These are phyloP conservation scores for Podaxis sp. DNA, from an alignment of 768 basidiomycete species.

Conservation along the genomic window DNA sequence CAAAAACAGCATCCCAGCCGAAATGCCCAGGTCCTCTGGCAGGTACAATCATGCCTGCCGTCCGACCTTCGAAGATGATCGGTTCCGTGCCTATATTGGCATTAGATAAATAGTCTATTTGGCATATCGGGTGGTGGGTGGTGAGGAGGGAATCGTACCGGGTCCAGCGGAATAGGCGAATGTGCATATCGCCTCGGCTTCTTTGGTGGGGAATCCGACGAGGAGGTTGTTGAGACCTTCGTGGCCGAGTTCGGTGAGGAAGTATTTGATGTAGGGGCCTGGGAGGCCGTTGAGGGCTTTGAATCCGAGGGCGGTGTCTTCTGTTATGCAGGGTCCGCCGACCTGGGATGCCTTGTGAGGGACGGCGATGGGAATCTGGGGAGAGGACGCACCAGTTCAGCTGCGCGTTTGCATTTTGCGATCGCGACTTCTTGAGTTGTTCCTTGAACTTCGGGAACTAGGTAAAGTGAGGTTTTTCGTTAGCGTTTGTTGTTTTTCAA, in stretches of 20 bases:
- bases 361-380: background rate
- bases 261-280: slow-evolving; percentile 97
- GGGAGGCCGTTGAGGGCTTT: slow-evolving; percentile 88
- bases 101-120: background rate
- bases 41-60: slow-evolving; percentile 87
- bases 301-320: slow-evolving; percentile 95
- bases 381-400: slow-evolving; percentile 60
- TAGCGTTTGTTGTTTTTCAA: background rate
- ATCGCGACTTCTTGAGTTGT: slow-evolving; percentile 86
- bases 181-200: slow-evolving; percentile 91
- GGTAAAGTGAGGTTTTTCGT: background rate
- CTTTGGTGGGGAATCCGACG: slow-evolving; percentile 69
- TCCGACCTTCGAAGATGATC: slow-evolving; percentile 76
- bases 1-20: slow-evolving; percentile 91
- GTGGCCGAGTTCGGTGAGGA: slow-evolving; percentile 80
- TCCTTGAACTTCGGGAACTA: slow-evolving; percentile 95
- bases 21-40: slow-evolving; percentile 77
- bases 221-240: slow-evolving; percentile 89
- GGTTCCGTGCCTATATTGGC: slow-evolving; percentile 55
- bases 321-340: slow-evolving; percentile 60
- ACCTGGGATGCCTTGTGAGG: slow-evolving; percentile 28
- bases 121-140: background rate
- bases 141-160: slow-evolving; percentile 28
- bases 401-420: slow-evolving; percentile 85
- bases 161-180: slow-evolving; percentile 93